Conservation (phyloP, 1,284 basidiomycete species). For the Sanguinoderma infundibulare region DNA sequence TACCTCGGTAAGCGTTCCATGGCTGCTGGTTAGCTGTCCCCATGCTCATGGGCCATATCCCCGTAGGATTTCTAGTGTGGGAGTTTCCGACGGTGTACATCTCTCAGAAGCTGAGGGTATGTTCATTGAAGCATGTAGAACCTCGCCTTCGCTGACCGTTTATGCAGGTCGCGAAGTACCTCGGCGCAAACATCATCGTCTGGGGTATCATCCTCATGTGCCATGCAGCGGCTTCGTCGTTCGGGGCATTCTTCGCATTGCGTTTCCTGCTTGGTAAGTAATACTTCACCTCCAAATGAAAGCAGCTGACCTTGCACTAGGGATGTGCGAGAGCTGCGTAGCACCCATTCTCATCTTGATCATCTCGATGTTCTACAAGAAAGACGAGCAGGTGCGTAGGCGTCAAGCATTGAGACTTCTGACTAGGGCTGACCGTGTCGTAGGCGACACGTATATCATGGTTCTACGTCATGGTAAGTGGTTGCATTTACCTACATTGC, state of each 20-base stretch:
- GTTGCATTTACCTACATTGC: background rate
- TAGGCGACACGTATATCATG: conserved; percentile 63
- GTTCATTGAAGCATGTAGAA: background rate
- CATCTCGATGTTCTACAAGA: conserved; percentile 74
- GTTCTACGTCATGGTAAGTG: conserved; percentile 69
- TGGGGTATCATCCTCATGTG: conserved; percentile 69
- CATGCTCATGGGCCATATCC: background rate
- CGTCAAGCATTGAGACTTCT: background rate
- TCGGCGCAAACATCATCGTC: conserved; percentile 62
- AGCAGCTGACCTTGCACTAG: conserved; percentile 33
- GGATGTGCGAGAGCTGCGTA: conserved; percentile 70
- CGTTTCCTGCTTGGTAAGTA: conserved; percentile 62
- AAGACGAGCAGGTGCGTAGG: conserved; percentile 60
- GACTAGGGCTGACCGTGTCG: background rate
- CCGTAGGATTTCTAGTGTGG: conserved; percentile 58
- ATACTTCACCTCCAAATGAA: background rate
- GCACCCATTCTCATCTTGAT: conserved; percentile 66
- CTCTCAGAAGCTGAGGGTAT: conserved; percentile 47
- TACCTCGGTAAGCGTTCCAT: conserved; percentile 51
- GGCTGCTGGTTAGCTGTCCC: background rate
- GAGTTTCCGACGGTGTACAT: conserved; percentile 72
- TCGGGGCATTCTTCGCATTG: conserved; percentile 64
- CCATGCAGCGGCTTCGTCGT: conserved; percentile 59
- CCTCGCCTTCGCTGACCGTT: background rate
- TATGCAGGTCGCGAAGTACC: conserved; percentile 61